Evolutionary conservation across 2,329 filamentous ascomycete species (phyloP), one percentile per base, ranked within the genome.

Genomic region (Hyphodiscus sp.): DNA sequence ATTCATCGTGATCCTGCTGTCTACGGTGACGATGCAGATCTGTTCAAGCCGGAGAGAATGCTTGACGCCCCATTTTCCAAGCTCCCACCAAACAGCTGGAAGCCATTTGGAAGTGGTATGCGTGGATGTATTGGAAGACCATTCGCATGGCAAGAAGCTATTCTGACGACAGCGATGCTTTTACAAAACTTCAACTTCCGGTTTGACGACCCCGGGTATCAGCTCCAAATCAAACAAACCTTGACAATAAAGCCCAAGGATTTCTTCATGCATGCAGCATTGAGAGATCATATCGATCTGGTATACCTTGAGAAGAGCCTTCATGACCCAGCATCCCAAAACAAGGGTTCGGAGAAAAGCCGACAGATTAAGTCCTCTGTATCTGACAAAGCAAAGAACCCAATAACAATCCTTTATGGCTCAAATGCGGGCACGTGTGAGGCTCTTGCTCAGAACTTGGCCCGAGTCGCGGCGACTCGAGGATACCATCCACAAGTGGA

Each of bases 371-470:
- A 20, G n/a, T 33, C 44, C 10, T 42, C 49, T 44, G 41, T 41
- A 20, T 23, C 41, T 52, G 16, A 42, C 10, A 16, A 51, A 47
- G 30, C 48, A 33, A 50, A 61, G 38, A 62, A 64, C 33, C 51
- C 58, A 15, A 62, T 91, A 58, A 78, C 78, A n/a, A 78, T 91
- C 19, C 78, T 84, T 44, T 91, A 87, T 63, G 87, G 87, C 2
- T 87, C 83, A 18, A 89, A 89, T 64, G 83, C 81, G 1, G 87
- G 87, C 0, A 91, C 87, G 1, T 91, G 87, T 65, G 84, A 90
- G 67, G 75, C 82, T 1, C 75, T 90, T 45, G 82, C 86, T 1
- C 78, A 85, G 57, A 74, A 79, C 26, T 67, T 90, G 11, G 83
- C 82, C 0, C 73, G 76, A 9, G 78, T 82, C 62, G 85, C 85